Conservation (phyloP, 495 filamentous ascomycete species). For the Barbatosphaeria neglecta region DNA sequence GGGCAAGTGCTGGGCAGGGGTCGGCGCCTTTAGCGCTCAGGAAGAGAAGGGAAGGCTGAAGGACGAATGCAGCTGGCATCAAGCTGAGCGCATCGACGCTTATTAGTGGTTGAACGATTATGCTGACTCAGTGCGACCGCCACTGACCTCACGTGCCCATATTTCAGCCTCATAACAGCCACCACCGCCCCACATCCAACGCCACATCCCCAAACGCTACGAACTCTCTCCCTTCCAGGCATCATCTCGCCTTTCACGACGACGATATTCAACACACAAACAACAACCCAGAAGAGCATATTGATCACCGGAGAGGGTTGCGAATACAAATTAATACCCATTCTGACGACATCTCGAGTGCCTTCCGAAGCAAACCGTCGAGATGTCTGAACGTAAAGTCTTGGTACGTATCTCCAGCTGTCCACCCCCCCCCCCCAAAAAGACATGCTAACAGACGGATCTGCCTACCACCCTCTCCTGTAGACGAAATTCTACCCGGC, state of each 20-base stretch:
- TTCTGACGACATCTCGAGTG: background rate
- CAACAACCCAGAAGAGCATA: too few species aligned
- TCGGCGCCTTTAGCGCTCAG: too few species aligned
- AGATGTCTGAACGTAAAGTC: slow-evolving; percentile 92
- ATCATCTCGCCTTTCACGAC: background rate
- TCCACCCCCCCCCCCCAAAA: background rate
- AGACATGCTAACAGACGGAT: slow-evolving; percentile 4
- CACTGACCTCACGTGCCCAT: background rate
- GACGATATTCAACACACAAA: background rate
- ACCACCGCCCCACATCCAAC: background rate
- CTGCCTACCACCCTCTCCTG: too few species aligned
- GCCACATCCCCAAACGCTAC: background rate
- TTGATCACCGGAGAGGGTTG: too few species aligned
- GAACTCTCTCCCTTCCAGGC: background rate
- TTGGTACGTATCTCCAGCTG: slow-evolving; percentile 23
- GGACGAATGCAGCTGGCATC: too few species aligned
- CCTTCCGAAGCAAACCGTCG: slow-evolving; percentile 9
- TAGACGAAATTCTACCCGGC: slow-evolving; percentile 27
- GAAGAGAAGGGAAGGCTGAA: too few species aligned
- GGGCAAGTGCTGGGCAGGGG: too few species aligned
- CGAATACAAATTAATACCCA: background rate
- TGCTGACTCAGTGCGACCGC: too few species aligned
- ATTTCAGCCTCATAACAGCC: slow-evolving; percentile 1
- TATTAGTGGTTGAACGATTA: too few species aligned
- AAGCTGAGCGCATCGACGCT: too few species aligned